These are phyloP conservation scores for Tilletia setariae DNA, from an alignment of 1,284 basidiomycete species.

Conservation along the genomic window DNA sequence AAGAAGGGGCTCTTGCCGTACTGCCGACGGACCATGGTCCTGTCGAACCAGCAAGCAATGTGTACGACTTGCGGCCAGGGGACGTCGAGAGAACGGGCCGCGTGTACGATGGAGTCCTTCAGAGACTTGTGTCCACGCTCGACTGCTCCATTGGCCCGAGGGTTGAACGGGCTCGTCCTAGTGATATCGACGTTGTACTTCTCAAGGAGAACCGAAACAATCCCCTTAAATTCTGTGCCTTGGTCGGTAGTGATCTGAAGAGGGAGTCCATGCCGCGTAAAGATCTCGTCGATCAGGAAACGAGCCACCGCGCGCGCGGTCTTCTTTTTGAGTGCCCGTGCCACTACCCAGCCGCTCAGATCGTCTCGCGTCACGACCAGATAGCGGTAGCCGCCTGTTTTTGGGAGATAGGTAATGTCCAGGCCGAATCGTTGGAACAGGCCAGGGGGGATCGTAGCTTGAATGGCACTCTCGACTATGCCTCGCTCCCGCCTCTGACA, in stretches of 20 bases:
- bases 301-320: neutral
- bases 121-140: neutral
- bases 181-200: constrained; percentile 4
- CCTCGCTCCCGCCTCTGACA: neutral
- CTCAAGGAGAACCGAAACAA: neutral
- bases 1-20: neutral
- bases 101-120: neutral
- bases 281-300: constrained; percentile 14
- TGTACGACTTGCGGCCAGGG: neutral
- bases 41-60: neutral
- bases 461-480: neutral
- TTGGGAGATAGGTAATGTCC: constrained; percentile 7
- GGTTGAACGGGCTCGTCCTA: neutral
- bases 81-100: neutral
- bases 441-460: neutral
- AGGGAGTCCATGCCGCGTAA: constrained; percentile 16
- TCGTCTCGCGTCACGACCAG: constrained; percentile 19
- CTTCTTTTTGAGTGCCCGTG: neutral
- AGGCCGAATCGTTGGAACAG: neutral
- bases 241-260: neutral
- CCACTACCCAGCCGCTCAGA: constrained; percentile 19
- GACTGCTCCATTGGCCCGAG: neutral
- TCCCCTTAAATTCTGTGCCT: neutral
- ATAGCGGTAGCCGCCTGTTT: constrained; percentile 15
- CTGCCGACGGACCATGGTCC: neutral